Evolutionary conservation across 2,329 filamentous ascomycete genomes (phyloP).

Genomic region (Tothia fuscella): DNA sequence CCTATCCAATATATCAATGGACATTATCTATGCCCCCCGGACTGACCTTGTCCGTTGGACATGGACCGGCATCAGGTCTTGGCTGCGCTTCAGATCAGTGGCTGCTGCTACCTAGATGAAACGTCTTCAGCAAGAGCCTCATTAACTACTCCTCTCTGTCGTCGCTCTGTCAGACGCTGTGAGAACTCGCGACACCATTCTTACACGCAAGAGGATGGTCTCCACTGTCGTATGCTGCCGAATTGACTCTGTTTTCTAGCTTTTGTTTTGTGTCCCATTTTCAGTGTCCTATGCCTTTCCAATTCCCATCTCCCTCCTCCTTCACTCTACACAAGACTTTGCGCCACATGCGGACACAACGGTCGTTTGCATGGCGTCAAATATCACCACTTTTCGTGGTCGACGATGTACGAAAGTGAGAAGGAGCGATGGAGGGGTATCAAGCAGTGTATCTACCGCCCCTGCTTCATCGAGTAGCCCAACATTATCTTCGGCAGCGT

Average conservation of each 20-base stretch:
- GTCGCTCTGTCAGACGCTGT: neutral
- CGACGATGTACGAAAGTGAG: conserved; percentile 8
- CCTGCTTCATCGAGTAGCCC: neutral
- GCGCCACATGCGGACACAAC: conserved; percentile 3
- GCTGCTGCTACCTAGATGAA: too few relatives aligned
- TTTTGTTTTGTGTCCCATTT: neutral
- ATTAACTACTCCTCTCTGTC: neutral
- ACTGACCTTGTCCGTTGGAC: neutral
- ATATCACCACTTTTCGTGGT: conserved; percentile 5
- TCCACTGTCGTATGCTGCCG: neutral
- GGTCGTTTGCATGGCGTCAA: conserved; percentile 8
- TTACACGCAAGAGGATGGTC: neutral
- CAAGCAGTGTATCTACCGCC: too few relatives aligned
- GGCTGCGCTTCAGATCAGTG: neutral
- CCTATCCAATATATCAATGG: conserved; percentile 5
- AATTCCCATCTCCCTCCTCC: neutral
- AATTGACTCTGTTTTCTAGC: too few relatives aligned
- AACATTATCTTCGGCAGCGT: neutral
- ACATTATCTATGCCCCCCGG: neutral
- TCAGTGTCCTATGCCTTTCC: neutral
- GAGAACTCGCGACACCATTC: conserved; percentile 3
- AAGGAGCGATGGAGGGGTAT: neutral
- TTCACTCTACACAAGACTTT: neutral
- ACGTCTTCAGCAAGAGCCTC: conserved; percentile 3
- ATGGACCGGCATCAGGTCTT: neutral